Evolutionary conservation across 108 stramenopile genomes (phyloP), one percentile per base, ranked within the genome.

Genomic region (Cyclostephanos tholiformis): DNA sequence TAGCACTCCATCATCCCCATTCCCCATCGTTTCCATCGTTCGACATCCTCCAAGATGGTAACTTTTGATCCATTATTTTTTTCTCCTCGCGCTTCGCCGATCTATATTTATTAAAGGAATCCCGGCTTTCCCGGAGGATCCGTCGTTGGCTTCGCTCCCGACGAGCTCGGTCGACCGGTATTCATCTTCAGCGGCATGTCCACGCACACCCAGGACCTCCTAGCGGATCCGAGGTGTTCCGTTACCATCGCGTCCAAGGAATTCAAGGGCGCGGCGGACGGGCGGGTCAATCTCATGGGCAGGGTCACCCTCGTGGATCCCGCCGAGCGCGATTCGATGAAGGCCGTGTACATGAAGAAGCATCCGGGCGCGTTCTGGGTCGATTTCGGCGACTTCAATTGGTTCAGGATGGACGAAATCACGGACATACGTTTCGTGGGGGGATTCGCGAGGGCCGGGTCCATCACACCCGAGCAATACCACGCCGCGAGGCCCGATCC

Each of bases 201-300:
- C 17, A 70, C 88, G 16, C 98, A 98, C 79, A 98, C 96, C 7
- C 88, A 93, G 72, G 95, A 97, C 50, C 76, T 97, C 10, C 49
- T 95, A 32, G 77, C 71, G 22, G 94, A 98, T 75, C 87, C 93
- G 2, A 70, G 82, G 19, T 92, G 86, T 27, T 91, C 91, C 41
- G 64, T 98, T 2, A 95, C 95, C 1, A 85, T 98, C 55, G 95
- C 95, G 7, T 80, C 89, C n/a, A 91, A 96, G 55, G 90, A 92
- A 51, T 97, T 97, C 72, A 94, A 98, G 90, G 97, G 97, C 6
- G 95, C 95, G 0, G 95, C 94, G 20, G 97, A 98, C 76, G 98
- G 96, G 17, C 86, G 98, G 9, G 97, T 97, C 50, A 95, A 93
- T 71, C 60, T 98, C 29, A 95, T 97, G 89, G 98, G 98, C 17